Conservation (phyloP, 768 basidiomycete genomes). For the Obba rivulosa region DNA sequence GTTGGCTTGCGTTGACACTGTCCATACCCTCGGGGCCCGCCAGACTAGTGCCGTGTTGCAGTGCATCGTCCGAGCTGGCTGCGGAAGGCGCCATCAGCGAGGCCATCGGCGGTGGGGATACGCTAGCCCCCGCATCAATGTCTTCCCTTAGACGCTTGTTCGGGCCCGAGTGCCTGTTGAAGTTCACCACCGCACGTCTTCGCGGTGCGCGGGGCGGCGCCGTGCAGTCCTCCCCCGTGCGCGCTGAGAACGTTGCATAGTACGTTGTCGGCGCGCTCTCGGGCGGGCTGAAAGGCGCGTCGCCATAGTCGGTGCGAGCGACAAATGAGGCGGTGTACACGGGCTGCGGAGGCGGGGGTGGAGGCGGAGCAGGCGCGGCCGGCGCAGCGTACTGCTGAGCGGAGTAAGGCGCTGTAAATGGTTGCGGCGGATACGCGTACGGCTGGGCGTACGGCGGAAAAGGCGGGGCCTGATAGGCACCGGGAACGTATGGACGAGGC, state of each 20-base stretch:
- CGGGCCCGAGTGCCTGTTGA: too few relatives aligned
- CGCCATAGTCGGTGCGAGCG: not conserved
- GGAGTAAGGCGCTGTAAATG: not conserved
- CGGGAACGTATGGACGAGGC: not conserved
- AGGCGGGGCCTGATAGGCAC: slow-evolving; percentile 1
- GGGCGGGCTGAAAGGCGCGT: not conserved
- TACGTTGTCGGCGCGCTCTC: not conserved
- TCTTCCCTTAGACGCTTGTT: not conserved
- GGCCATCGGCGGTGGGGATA: not conserved
- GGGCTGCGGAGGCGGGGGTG: slow-evolving; percentile 3
- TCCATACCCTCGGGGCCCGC: too few relatives aligned
- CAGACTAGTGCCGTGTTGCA: not conserved
- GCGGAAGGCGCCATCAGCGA: not conserved
- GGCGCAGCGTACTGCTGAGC: slow-evolving; percentile 1
- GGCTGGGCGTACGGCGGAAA: slow-evolving; percentile 8
- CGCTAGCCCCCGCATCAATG: not conserved
- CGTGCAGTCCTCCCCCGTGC: slow-evolving; percentile 4
- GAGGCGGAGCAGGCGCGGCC: slow-evolving; percentile 2
- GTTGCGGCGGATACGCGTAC: slow-evolving; percentile 14
- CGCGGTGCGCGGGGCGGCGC: not conserved
- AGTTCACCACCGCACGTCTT: not conserved
- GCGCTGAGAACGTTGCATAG: slow-evolving; percentile 6
- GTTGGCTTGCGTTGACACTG: too few relatives aligned
- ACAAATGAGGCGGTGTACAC: slow-evolving; percentile 4
- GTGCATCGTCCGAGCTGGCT: not conserved